Evolutionary conservation across 768 basidiomycete genomes (phyloP), one percentile per base, ranked within the genome.

Genomic region (Polyporus arcularius): DNA sequence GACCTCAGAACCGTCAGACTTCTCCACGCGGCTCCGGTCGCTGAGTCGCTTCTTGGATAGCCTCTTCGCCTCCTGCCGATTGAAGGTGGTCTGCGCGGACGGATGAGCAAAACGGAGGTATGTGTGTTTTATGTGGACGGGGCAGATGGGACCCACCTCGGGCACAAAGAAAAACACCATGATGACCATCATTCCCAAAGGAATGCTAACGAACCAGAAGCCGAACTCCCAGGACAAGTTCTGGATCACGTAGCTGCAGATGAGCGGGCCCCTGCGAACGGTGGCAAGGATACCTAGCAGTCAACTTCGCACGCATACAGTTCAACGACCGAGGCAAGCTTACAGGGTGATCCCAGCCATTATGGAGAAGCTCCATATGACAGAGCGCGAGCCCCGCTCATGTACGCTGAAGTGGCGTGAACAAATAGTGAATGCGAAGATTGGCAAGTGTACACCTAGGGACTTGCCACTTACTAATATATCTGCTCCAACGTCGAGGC

Each of bases 191-290:
- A 80, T 57, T 8, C 79, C 78, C 18, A 79, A 68, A 1, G 76
- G 74, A 47, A 80, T 80, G 31, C 73, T 72, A n/a, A 80, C 75
- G 59, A 80, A 76, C 79, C 79, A 81, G 66, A 80, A 81, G 16
- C 77, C 77, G 74, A 75, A 75, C 52, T 78, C 73, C 77, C 78
- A 76, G 3, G 78, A 73, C 28, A 76, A 53, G 58, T 78, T 77
- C 56, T 77, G 72, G 14, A 80, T 74, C n/a, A 80, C 78, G 64
- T 78, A 79, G 60, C 79, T 78, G 62, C 78, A 80, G n/a, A 81
- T 70, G 40, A 80, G 65, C 0, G 79, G 78, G 0, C 78, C 76
- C 18, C 78, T 76, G 58, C n/a, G 30, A 46, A 12, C 30, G 12
- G 14, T 41, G 35, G 11, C 28, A 26, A 35, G 7, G 35, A 35